phyloP scores from a whole-genome alignment of 495 filamentous ascomycete species.

The Penicillium paxilli region DNA sequence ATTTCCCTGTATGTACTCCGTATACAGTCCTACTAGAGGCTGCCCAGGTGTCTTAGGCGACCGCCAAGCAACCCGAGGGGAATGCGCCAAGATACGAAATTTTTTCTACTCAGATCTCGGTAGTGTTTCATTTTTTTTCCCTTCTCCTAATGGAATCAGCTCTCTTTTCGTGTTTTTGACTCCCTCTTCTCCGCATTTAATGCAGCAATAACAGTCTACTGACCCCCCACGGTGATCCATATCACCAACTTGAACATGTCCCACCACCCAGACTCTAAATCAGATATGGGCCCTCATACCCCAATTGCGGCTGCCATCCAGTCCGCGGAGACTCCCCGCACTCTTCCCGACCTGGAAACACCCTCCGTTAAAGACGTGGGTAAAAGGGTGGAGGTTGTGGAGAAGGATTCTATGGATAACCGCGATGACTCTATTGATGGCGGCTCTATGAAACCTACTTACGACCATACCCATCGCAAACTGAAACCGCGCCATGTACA shows the following conservation, averaged over 20 bases:
- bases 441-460: constrained; percentile 25
- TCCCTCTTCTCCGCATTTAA: background rate
- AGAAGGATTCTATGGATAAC: constrained; percentile 19
- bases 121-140: background rate
- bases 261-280: constrained; percentile 3
- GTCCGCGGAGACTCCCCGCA: constrained; percentile 9
- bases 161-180: background rate
- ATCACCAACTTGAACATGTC: constrained; percentile 11
- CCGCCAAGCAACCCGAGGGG: constrained; percentile 9
- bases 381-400: constrained; percentile 13
- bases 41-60: too few relatives aligned
- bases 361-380: constrained; percentile 8
- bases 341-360: constrained; percentile 5
- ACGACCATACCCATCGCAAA: constrained; percentile 56
- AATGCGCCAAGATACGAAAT: constrained; percentile 7
- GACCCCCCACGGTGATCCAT: background rate
- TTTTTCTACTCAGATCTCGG: background rate
- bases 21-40: background rate
- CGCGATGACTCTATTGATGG: constrained; percentile 25
- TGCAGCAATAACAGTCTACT: background rate
- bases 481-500: constrained; percentile 69
- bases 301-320: constrained; percentile 15
- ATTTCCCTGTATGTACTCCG: background rate
- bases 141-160: background rate
- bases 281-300: constrained; percentile 8